Base-by-base conservation (phyloP, 2,329 filamentous ascomycete species). In the Penicillium sumatraense region DNA sequence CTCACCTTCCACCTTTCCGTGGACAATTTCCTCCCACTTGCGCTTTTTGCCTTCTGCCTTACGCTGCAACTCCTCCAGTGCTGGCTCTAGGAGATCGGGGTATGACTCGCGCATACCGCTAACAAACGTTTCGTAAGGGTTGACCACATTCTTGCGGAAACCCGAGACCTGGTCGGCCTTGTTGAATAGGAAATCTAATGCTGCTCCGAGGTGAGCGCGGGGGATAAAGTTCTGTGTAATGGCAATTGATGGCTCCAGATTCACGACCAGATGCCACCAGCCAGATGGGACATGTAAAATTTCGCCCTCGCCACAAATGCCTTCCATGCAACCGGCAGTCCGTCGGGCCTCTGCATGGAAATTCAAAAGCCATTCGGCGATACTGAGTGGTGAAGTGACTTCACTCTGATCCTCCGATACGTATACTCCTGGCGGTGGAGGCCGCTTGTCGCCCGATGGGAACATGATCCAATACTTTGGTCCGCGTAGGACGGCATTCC, bases 381-480 rank as follows among this genome's bases (percentile, higher is more conserved):
- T 97, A 75, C 91, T 96, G 10, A 98, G 83, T 1, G 93, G 95
- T 50, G 89, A 92, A 0, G 93, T 98, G 48, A 98, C 93, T 75
- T 98, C 93, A 69, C 90, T 93, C 69, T 91, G 89, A 69, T 98
- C 95, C 35, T 87, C 82, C 4, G 90, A 96, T 38, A 97, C 90
- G 65, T 89, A 96, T 33, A 98, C 93, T 3, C 93, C 93, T 0
- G 93, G 93, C 6, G 95, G 92, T 3, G 87, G 81, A 0, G 86
- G 84, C 5, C 82, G 71, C 16, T 76, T 76, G 1, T 79, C 72
- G 0, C 86, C 86, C 0, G 90, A 89, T 0, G 91, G 92, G 69
- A 98, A 98, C 91, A 98, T 96, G 72, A 98, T 93, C 93, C 95
- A 98, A 80, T 98, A 98, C 71, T 98, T 98, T 29, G 88, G 86